Evolutionary conservation across 441 rosid species (phyloP).

Genomic region (Manihot esculenta): DNA sequence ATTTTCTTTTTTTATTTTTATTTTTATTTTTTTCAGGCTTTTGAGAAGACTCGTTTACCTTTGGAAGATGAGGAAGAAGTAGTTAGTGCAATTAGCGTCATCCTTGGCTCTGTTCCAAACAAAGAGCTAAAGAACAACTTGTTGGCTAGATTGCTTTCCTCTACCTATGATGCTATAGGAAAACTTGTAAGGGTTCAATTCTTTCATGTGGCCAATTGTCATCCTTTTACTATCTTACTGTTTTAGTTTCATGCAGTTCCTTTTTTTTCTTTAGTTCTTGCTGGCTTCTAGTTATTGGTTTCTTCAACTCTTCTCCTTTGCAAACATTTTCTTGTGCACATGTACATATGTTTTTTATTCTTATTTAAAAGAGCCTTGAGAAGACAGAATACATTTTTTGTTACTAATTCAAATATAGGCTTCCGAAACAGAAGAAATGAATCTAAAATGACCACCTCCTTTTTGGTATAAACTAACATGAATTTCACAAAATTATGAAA

Average conservation of each 20-base stretch:
- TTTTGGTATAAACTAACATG: not conserved
- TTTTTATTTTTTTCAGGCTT: conserved; percentile 71
- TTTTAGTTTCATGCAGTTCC: not conserved
- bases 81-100: conserved; percentile 67
- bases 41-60: conserved; percentile 76
- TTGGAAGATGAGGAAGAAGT: conserved; percentile 94
- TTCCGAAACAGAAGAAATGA: not conserved
- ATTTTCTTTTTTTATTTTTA: conserved; percentile 15
- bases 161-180: conserved; percentile 79
- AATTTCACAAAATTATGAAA: not conserved
- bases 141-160: conserved; percentile 75
- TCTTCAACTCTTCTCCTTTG: not conserved
- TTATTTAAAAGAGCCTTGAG: not conserved
- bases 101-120: conserved; percentile 65
- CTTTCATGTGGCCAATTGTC: conserved; percentile 5
- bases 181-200: conserved; percentile 67
- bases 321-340: not conserved
- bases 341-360: not conserved
- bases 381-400: not conserved
- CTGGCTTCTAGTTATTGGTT: not conserved
- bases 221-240: conserved; percentile 1
- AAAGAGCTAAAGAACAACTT: conserved; percentile 78
- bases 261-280: not conserved
- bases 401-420: not conserved
- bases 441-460: not conserved